Conservation (phyloP, 805 yeast genomes). For the Metschnikowia lochheadii region DNA sequence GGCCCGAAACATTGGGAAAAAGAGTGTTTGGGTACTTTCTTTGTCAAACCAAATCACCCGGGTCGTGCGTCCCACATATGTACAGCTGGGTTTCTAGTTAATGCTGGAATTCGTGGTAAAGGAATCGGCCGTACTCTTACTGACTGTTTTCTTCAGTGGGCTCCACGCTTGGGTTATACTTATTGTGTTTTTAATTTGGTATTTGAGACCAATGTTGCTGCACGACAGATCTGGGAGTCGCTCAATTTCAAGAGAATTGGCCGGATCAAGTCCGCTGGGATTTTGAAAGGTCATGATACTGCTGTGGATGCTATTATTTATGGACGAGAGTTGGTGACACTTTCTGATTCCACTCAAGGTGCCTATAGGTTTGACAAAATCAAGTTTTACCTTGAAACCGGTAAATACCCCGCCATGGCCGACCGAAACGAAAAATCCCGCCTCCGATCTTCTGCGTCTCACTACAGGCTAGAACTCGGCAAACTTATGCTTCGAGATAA, state of each 20-base stretch:
- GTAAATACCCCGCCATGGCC: constrained; percentile 79
- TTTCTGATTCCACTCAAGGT: constrained; percentile 45
- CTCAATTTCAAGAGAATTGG: constrained; percentile 77
- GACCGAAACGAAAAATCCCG: constrained; percentile 86
- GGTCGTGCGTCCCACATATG: constrained; percentile 94
- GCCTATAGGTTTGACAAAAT: constrained; percentile 72
- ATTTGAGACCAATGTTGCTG: constrained; percentile 83
- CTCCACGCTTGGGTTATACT: constrained; percentile 82
- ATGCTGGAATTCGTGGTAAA: constrained; percentile 87
- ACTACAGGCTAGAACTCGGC: constrained; percentile 68
- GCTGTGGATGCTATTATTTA: constrained; percentile 87
- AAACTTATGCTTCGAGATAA: constrained; percentile 70
- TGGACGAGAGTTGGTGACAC: constrained; percentile 70
- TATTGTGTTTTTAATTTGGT: constrained; percentile 80
- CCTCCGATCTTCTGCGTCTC: constrained; percentile 72
- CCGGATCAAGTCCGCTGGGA: constrained; percentile 80
- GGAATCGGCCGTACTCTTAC: constrained; percentile 86
- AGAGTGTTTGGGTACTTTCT: constrained; percentile 85
- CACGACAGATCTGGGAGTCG: constrained; percentile 72
- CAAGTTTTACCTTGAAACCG: constrained; percentile 72
- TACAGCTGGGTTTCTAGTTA: constrained; percentile 82
- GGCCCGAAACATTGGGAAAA: constrained; percentile 79
- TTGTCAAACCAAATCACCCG: constrained; percentile 82
- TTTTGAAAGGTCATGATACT: constrained; percentile 74
- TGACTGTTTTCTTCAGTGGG: constrained; percentile 87